A percentile compares a stretch with the other conserved stretches of the same genome.
Conservation (phyloP, 2,329 filamentous ascomycete genomes). For the Epichloe baconii region DNA sequence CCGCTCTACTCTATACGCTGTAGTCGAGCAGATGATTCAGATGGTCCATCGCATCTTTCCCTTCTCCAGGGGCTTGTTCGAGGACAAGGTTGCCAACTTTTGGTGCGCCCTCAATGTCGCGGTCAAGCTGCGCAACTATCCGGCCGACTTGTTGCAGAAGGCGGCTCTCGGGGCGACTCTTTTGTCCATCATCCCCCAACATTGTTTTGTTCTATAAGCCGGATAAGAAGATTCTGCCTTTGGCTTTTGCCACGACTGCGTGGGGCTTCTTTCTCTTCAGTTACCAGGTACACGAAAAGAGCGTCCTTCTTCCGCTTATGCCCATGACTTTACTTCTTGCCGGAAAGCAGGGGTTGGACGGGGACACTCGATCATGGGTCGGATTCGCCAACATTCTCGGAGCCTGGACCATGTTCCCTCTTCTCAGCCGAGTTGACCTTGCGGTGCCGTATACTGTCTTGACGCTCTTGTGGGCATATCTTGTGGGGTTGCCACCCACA, state of each 20-base stretch:
- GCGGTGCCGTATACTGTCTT: conserved; percentile 74
- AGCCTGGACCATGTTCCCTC: conserved; percentile 85
- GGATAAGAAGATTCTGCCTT: conserved; percentile 60
- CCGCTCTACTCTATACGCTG: conserved; percentile 57
- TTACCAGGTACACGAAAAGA: conserved; percentile 98
- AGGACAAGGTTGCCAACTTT: conserved; percentile 97
- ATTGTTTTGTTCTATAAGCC: conserved; percentile 68
- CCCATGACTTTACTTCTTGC: conserved; percentile 86
- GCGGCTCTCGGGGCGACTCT: conserved; percentile 65
- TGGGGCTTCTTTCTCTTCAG: conserved; percentile 98
- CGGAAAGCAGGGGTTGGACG: conserved; percentile 62
- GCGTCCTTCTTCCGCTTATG: conserved; percentile 78
- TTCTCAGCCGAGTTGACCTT: conserved; percentile 75
- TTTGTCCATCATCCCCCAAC: conserved; percentile 64
- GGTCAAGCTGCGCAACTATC: conserved; percentile 71
- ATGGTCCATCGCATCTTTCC: conserved; percentile 88
- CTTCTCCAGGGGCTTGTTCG: conserved; percentile 88
- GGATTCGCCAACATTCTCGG: conserved; percentile 90
- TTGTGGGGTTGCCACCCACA: conserved; percentile 74
- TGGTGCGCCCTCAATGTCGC: conserved; percentile 90
- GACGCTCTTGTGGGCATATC: conserved; percentile 78
- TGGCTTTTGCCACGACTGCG: conserved; percentile 69
- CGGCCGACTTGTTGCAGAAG: conserved; percentile 58
- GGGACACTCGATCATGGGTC: conserved; percentile 73
- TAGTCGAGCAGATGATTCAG: conserved; percentile 68